phyloP scores from a whole-genome alignment of 2,329 filamentous ascomycete species.

The Cercospora sp. region DNA sequence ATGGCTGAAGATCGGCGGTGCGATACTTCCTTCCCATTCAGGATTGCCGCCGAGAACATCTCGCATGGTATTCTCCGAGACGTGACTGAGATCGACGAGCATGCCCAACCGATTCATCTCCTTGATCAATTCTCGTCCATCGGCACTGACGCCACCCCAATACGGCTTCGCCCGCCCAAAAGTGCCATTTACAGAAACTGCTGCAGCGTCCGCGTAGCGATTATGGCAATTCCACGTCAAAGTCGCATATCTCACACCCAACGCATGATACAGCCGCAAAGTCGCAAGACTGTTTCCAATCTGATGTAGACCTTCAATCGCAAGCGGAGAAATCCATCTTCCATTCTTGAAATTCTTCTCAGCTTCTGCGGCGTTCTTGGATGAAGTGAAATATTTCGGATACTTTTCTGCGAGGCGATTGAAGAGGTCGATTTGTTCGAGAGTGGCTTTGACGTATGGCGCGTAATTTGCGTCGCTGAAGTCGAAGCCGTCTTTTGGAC shows the following conservation, averaged over 20 bases:
- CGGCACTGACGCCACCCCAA: conserved; percentile 71
- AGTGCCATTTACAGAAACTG: conserved; percentile 55
- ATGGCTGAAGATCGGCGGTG: conserved; percentile 87
- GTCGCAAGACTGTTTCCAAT: conserved; percentile 82
- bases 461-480: conserved; percentile 73
- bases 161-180: conserved; percentile 53
- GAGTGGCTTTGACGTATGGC: conserved; percentile 64
- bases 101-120: conserved; percentile 97
- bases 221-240: conserved; percentile 95
- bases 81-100: conserved; percentile 87
- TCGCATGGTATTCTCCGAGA: conserved; percentile 76
- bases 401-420: conserved; percentile 64
- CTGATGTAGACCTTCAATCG: conserved; percentile 87
- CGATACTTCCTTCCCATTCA: conserved; percentile 69
- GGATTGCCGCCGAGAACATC: conserved; percentile 68
- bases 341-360: conserved; percentile 52
- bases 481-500: conserved; percentile 70
- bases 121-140: conserved; percentile 67
- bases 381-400: conserved; percentile 68
- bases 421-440: conserved; percentile 75
- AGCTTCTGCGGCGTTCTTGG: conserved; percentile 61
- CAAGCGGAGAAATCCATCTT: conserved; percentile 72
- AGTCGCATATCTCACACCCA: conserved; percentile 85
- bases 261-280: conserved; percentile 70
- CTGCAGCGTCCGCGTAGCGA: conserved; percentile 79